Evolutionary conservation across 2,329 filamentous ascomycete genomes (phyloP).

Genomic region (Diaporthe vexans): DNA sequence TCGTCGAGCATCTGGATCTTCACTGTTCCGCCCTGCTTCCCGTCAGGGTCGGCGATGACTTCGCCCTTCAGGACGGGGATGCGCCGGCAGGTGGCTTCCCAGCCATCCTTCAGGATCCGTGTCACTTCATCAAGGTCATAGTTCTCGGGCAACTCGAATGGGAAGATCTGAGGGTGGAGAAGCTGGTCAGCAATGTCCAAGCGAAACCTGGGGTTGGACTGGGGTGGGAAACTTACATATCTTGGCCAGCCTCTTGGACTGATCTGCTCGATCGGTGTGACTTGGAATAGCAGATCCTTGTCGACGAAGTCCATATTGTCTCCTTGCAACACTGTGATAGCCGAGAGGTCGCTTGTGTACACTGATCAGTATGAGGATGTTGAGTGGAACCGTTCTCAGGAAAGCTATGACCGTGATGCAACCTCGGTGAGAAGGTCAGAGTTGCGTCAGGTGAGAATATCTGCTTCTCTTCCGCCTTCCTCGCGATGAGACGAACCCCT

Average conservation of each 20-base stretch:
- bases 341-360: too few relatives aligned
- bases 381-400: not conserved
- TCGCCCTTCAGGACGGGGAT: conserved; percentile 51
- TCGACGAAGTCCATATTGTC: not conserved
- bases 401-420: not conserved
- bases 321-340: not conserved
- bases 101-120: conserved; percentile 48
- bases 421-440: not conserved
- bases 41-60: conserved; percentile 49
- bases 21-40: conserved; percentile 50
- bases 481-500: not conserved
- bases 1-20: conserved; percentile 49
- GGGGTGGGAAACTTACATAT: not conserved
- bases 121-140: conserved; percentile 49
- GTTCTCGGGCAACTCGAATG: conserved; percentile 50
- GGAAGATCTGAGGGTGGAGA: conserved; percentile 46
- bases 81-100: conserved; percentile 48
- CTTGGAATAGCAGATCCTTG: conserved; percentile 11
- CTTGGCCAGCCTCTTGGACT: conserved; percentile 21
- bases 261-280: conserved; percentile 13
- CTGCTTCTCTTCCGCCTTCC: not conserved
- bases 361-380: not conserved
- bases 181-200: not conserved
- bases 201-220: not conserved
- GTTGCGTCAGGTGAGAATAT: not conserved